phyloP scores from a whole-genome alignment of 2,329 filamentous ascomycete genomes.

The Thielaviopsis musarum region DNA sequence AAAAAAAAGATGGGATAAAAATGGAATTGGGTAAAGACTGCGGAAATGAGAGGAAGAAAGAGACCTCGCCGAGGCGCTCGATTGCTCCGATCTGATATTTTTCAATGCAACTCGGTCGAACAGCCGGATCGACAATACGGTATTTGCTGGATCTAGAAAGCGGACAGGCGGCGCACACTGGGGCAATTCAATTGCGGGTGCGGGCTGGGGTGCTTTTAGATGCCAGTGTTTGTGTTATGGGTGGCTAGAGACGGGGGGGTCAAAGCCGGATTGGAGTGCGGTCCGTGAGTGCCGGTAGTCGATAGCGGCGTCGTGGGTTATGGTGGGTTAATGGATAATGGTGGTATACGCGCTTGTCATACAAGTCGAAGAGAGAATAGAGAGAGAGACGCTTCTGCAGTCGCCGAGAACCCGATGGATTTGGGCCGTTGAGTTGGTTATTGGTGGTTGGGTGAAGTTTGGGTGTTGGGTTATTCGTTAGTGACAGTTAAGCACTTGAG shows the following conservation, averaged over 20 bases:
- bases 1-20: background rate
- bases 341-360: background rate
- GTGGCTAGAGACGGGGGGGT: background rate
- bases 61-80: slow-evolving; percentile 4
- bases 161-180: slow-evolving; percentile 2
- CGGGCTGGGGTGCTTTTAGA: background rate
- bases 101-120: slow-evolving; percentile 12
- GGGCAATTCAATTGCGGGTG: slow-evolving; percentile 8
- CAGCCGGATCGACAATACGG: slow-evolving; percentile 2
- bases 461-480: background rate
- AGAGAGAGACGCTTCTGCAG: background rate
- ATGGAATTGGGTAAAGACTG: background rate
- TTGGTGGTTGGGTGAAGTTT: background rate
- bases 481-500: background rate
- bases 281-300: background rate
- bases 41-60: slow-evolving; percentile 3
- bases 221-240: background rate
- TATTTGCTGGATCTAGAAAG: background rate
- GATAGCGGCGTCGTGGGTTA: background rate
- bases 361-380: background rate
- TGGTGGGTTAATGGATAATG: background rate
- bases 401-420: background rate
- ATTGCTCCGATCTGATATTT: slow-evolving; percentile 10
- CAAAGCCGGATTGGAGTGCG: background rate
- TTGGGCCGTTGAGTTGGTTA: background rate